phyloP scores from a whole-genome alignment of 1,284 basidiomycete genomes.

The Calocybe gambosa region DNA sequence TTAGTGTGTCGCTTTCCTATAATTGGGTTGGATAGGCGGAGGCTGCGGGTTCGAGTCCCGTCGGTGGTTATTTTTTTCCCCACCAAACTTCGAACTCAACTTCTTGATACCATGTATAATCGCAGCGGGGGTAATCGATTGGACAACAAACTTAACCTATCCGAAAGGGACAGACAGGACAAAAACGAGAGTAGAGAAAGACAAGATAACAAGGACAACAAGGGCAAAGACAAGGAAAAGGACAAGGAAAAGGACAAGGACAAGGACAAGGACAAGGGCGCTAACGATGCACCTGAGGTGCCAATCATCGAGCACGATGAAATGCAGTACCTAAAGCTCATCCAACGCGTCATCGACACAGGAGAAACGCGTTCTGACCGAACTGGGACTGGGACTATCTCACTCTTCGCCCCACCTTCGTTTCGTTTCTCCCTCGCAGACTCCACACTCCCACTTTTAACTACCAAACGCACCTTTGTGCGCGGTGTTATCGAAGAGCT shows the following conservation, averaged over 20 bases:
- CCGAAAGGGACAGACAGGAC: too few relatives aligned
- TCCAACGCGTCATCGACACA: slow-evolving; percentile 64
- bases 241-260: background rate
- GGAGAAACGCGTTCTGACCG: slow-evolving; percentile 82
- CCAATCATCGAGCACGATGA: slow-evolving; percentile 57
- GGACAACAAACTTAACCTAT: too few relatives aligned
- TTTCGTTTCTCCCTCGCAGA: slow-evolving; percentile 82
- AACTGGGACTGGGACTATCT: slow-evolving; percentile 88
- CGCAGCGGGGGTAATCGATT: too few relatives aligned
- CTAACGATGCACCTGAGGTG: background rate
- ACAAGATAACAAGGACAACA: background rate
- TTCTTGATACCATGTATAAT: too few relatives aligned
- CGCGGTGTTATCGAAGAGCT: slow-evolving; percentile 93
- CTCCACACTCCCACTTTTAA: slow-evolving; percentile 79
- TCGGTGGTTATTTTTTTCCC: background rate
- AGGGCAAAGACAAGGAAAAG: background rate
- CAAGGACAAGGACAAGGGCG: background rate
- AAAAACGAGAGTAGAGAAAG: background rate
- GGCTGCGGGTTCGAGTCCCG: slow-evolving; percentile 7
- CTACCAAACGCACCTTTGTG: slow-evolving; percentile 92
- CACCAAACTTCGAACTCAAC: background rate
- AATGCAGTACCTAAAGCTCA: slow-evolving; percentile 80
- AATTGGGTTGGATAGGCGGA: background rate
- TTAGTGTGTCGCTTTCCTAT: slow-evolving; percentile 8
- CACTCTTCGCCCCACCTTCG: slow-evolving; percentile 84